These are phyloP conservation scores for Xylariaceae sp. DNA, from an alignment of 2,329 filamentous ascomycete species.

Conservation along the genomic window DNA sequence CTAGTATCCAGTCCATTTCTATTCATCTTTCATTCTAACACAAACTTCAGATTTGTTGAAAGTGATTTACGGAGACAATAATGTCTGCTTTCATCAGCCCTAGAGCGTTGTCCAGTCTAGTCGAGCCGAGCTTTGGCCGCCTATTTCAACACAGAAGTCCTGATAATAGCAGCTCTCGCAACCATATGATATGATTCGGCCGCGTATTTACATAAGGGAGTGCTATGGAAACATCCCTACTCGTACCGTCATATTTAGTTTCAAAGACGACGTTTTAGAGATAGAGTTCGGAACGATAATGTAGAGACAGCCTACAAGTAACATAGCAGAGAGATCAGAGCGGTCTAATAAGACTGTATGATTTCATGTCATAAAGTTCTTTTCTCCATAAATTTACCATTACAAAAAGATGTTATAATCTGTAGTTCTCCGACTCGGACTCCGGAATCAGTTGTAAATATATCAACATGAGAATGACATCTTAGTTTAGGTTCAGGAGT, in stretches of 20 bases:
- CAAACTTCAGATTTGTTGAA: conserved; percentile 9
- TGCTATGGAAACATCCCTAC: conserved; percentile 15
- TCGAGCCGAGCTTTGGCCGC: too few relatives aligned
- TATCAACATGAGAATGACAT: conserved; percentile 43
- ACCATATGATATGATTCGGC: conserved; percentile 32
- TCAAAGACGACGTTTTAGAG: conserved; percentile 13
- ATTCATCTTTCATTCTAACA: conserved; percentile 22
- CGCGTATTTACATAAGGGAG: conserved; percentile 34
- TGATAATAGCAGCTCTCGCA: conserved; percentile 11
- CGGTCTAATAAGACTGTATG: too few relatives aligned
- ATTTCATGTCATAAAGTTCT: too few relatives aligned
- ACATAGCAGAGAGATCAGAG: conserved; percentile 16
- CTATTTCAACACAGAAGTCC: conserved; percentile 1
- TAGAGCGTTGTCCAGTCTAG: too few relatives aligned
- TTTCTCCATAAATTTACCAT: background rate
- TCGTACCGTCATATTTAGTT: conserved; percentile 14
- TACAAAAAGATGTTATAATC: conserved; percentile 42
- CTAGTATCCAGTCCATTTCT: conserved; percentile 13
- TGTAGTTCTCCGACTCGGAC: conserved; percentile 54
- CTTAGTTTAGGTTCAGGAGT: conserved; percentile 44
- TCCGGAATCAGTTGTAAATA: conserved; percentile 46
- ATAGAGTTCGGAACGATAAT: background rate
- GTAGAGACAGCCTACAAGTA: conserved; percentile 6
- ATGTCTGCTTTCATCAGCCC: too few relatives aligned
- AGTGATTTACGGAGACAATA: background rate